Percentiles rank a stretch among this genome's conserved stretches.
Evolutionary conservation across 2,329 filamentous ascomycete genomes (phyloP).

Genomic region (Teratosphaeria gauchensis): DNA sequence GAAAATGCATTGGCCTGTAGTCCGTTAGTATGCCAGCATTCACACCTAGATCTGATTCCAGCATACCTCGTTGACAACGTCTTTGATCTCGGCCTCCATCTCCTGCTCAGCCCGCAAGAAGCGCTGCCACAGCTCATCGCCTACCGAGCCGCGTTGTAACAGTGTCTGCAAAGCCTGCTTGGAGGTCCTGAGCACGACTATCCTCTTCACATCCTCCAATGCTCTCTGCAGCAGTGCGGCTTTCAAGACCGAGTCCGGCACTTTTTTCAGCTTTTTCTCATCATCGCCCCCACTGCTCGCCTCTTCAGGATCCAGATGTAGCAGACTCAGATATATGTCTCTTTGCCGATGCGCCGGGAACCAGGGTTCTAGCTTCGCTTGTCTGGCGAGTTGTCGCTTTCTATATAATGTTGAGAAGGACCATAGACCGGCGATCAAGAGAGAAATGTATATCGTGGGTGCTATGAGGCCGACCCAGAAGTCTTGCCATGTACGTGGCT

Average conservation of each 20-base stretch:
- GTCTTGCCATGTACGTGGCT: slow-evolving; percentile 11
- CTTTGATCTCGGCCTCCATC: slow-evolving; percentile 89
- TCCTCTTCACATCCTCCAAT: slow-evolving; percentile 83
- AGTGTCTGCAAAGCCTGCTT: slow-evolving; percentile 80
- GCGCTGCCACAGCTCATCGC: slow-evolving; percentile 90
- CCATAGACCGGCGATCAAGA: slow-evolving; percentile 77
- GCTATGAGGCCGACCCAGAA: slow-evolving; percentile 74
- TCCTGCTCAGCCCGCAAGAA: slow-evolving; percentile 91
- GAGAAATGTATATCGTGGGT: slow-evolving; percentile 79
- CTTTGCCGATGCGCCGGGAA: slow-evolving; percentile 84
- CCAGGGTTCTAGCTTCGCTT: slow-evolving; percentile 84
- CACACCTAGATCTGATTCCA: background rate
- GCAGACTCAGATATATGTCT: slow-evolving; percentile 86
- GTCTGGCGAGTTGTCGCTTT: slow-evolving; percentile 73
- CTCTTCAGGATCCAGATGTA: slow-evolving; percentile 60
- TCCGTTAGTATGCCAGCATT: background rate
- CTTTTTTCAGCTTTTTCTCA: slow-evolving; percentile 52
- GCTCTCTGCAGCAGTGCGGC: slow-evolving; percentile 83
- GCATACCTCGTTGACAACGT: slow-evolving; percentile 80
- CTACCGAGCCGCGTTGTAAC: slow-evolving; percentile 82
- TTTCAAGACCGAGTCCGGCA: slow-evolving; percentile 78
- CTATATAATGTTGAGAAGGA: slow-evolving; percentile 91
- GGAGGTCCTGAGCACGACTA: slow-evolving; percentile 77
- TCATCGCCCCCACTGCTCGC: slow-evolving; percentile 35
- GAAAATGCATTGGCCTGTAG: slow-evolving; percentile 77